Evolutionary conservation across 176 grass and related monocot genomes (phyloP).

Genomic region (Areca catechu): DNA sequence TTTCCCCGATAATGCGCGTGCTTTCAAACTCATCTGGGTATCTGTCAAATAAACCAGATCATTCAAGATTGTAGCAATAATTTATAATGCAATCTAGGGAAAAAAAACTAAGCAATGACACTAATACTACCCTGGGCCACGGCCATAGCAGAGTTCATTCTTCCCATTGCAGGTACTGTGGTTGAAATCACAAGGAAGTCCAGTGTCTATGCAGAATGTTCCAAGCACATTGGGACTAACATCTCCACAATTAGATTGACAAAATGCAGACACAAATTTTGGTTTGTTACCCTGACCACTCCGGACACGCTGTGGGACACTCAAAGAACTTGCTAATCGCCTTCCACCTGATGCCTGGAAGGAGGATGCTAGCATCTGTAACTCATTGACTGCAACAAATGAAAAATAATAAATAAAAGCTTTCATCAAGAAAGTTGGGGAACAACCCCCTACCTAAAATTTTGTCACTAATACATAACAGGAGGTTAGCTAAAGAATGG

Average conservation of each 20-base stretch:
- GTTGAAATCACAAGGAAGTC: conserved; percentile 90
- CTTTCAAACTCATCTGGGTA: conserved; percentile 97
- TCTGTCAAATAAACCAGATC: conserved; percentile 38
- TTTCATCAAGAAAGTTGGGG: too few relatives aligned
- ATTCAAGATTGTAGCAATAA: neutral
- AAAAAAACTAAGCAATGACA: conserved; percentile 4
- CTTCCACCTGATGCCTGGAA: conserved; percentile 74
- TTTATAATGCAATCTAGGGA: neutral
- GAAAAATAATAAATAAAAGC: conserved; percentile 17
- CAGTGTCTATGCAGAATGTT: conserved; percentile 91
- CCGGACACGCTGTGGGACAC: conserved; percentile 53
- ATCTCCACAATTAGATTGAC: conserved; percentile 97
- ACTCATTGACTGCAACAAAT: conserved; percentile 47
- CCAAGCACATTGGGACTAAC: conserved; percentile 98
- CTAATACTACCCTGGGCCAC: conserved; percentile 71
- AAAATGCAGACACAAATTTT: conserved; percentile 95
- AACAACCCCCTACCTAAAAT: too few relatives aligned
- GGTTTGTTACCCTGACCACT: conserved; percentile 32
- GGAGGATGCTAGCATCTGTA: conserved; percentile 63
- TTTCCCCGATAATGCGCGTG: conserved; percentile 74
- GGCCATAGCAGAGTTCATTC: conserved; percentile 95
- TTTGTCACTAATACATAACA: too few relatives aligned
- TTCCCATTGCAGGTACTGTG: conserved; percentile 95
- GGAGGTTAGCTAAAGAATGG: conserved; percentile 1
- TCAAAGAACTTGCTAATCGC: conserved; percentile 41